Percentiles rank a stretch among this genome's conserved stretches.
Evolutionary conservation across 805 yeast genomes (phyloP).

Genomic region (Barnettozyma wickerhamii): DNA sequence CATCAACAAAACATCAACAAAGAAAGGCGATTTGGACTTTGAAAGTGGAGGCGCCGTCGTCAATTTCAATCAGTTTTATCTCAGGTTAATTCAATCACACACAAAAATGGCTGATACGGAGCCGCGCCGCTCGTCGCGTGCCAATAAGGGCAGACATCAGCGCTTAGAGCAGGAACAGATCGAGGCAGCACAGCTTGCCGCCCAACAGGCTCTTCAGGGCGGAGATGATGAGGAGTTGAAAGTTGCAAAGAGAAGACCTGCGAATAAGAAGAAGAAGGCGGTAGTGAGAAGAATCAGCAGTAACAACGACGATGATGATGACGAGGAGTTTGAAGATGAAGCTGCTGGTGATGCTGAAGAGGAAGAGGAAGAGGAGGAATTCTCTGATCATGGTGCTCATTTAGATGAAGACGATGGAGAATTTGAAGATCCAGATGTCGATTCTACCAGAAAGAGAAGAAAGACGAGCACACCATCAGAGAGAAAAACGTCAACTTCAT

Average conservation of each 20-base stretch:
- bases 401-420: slow-evolving; percentile 3
- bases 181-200: slow-evolving; percentile 26
- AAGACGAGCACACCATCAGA: slow-evolving; percentile 2
- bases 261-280: neutral
- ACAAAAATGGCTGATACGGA: too few species aligned
- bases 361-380: slow-evolving; percentile 2
- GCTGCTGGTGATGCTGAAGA: slow-evolving; percentile 5
- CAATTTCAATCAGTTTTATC: too few species aligned
- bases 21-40: too few species aligned
- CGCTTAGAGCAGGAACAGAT: slow-evolving; percentile 25
- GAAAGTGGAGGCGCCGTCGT: too few species aligned
- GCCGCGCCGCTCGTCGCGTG: slow-evolving; percentile 40
- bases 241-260: neutral
- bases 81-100: too few species aligned
- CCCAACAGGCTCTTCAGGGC: too few species aligned
- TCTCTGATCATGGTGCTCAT: slow-evolving; percentile 5
- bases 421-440: slow-evolving; percentile 4
- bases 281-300: too few species aligned
- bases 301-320: slow-evolving; percentile 11
- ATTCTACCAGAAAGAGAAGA: neutral
- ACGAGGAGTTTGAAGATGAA: slow-evolving; percentile 1
- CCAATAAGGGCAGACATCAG: slow-evolving; percentile 38
- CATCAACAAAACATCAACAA: too few species aligned
- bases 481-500: slow-evolving; percentile 3
- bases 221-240: too few species aligned